Conservation (phyloP, 2,329 filamentous ascomycete species). For the Herpomyces periplanetae region DNA sequence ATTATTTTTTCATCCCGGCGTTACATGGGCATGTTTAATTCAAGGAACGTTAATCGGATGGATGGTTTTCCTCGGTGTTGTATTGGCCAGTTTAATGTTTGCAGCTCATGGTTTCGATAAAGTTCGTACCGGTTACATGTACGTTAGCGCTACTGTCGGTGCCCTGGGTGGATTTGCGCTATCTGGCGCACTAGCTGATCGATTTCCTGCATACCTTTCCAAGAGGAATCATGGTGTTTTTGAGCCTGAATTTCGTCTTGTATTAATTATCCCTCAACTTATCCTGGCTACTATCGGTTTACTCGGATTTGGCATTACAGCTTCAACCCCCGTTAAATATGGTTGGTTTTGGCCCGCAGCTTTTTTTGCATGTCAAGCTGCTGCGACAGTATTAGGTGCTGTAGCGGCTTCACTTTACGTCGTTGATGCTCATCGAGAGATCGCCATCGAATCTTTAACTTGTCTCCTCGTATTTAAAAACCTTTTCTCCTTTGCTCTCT, state of each 20-base stretch:
- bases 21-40: conserved; percentile 39
- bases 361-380: conserved; percentile 48
- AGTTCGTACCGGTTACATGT: conserved; percentile 46
- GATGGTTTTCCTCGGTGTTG: conserved; percentile 66
- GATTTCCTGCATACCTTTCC: conserved; percentile 26
- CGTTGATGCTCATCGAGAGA: conserved; percentile 64
- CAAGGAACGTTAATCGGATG: conserved; percentile 75
- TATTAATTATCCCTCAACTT: conserved; percentile 45
- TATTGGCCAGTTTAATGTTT: conserved; percentile 39
- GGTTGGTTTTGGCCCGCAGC: conserved; percentile 33
- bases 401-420: conserved; percentile 57
- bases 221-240: conserved; percentile 37
- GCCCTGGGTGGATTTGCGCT: conserved; percentile 35
- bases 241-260: conserved; percentile 58
- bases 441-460: conserved; percentile 57
- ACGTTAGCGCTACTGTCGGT: conserved; percentile 50
- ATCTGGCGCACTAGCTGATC: conserved; percentile 33
- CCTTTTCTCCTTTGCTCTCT: conserved; percentile 52
- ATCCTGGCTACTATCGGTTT: conserved; percentile 36
- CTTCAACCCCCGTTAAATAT: conserved; percentile 18
- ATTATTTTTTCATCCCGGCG: conserved; percentile 43
- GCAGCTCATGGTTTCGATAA: conserved; percentile 46
- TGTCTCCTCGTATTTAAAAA: conserved; percentile 80
- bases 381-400: conserved; percentile 65
- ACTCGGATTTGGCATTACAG: conserved; percentile 45